Conservation (phyloP, 140 eudicot genomes). For the Ambrosia hybrid region DNA sequence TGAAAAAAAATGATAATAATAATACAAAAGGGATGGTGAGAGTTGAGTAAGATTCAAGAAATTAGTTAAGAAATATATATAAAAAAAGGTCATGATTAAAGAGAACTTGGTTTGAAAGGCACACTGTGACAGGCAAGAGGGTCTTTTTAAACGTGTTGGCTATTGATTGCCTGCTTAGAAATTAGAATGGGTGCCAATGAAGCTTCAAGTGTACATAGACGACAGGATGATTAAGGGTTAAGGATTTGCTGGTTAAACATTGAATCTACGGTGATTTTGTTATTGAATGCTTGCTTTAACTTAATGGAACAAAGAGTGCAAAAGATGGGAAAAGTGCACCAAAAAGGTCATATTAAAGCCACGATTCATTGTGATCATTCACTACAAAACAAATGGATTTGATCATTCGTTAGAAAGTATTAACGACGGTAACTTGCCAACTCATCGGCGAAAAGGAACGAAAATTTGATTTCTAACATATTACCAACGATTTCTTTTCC, state of each 20-base stretch:
- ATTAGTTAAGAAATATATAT: too few relatives aligned
- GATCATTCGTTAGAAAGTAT: too few relatives aligned
- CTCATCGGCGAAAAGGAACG: too few relatives aligned
- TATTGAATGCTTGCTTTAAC: neutral
- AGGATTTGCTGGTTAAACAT: conserved; percentile 8
- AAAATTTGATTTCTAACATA: too few relatives aligned
- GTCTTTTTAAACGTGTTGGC: conserved; percentile 5
- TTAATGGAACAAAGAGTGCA: neutral
- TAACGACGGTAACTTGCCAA: too few relatives aligned
- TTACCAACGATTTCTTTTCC: too few relatives aligned
- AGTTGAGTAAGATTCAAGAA: too few relatives aligned
- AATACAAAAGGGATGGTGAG: too few relatives aligned
- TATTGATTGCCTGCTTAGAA: neutral
- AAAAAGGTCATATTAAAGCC: neutral
- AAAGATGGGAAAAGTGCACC: neutral
- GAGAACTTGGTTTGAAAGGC: too few relatives aligned
- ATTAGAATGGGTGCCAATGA: neutral
- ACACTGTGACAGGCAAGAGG: neutral
- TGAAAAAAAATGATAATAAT: too few relatives aligned
- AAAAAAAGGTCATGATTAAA: too few relatives aligned
- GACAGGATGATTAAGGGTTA: neutral
- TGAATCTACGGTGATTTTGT: neutral
- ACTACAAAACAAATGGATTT: too few relatives aligned
- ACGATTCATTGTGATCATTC: neutral
- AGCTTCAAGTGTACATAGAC: neutral